A percentile compares a stretch with the other conserved stretches of the same genome.
Evolutionary conservation across 345 rosid genomes (phyloP).

Genomic region (Gossypium turneri): DNA sequence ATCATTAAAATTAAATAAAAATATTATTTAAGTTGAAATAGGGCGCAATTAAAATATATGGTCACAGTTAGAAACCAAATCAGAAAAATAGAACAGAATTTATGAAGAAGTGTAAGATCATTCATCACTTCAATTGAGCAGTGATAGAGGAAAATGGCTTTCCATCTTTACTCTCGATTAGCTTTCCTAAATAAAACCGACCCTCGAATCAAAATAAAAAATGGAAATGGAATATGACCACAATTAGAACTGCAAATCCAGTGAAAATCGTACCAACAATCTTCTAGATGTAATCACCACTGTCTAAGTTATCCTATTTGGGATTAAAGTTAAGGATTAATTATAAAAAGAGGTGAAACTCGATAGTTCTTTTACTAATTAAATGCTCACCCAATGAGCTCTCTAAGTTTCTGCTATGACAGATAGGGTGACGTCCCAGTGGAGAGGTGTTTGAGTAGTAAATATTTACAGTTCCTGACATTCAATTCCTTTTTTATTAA

Average conservation of each 20-base stretch:
- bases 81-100: no score
- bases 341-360: not conserved
- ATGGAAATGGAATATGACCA: not conserved
- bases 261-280: slow-evolving; percentile 13
- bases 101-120: no score
- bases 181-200: no score
- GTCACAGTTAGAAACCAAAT: no score
- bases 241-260: slow-evolving; percentile 16
- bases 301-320: slow-evolving; percentile 11
- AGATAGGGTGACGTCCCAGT: slow-evolving; percentile 13
- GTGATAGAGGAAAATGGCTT: no score
- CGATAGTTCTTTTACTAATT: not conserved
- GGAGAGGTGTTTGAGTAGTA: not conserved
- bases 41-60: no score
- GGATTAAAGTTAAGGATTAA: slow-evolving; percentile 1
- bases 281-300: not conserved
- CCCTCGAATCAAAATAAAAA: not conserved
- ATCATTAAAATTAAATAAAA: no score
- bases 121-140: no score
- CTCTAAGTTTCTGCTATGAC: slow-evolving; percentile 15
- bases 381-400: slow-evolving; percentile 12
- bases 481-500: not conserved
- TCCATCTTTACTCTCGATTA: no score
- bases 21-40: no score
- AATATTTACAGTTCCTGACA: not conserved